Conservation (phyloP, 176 grass and related monocot species). For the Triticum aestivum region IWGSC_CS_RefSeq_v2.1 NC_057802.1:255559894-255560393, state of each 20-base stretch:
- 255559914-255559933: slow-evolving; percentile 76
- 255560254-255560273: slow-evolving; percentile 35
- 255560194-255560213: slow-evolving; percentile 83
- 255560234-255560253: slow-evolving; percentile 52
- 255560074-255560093: slow-evolving; percentile 84
- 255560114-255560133: slow-evolving; percentile 20
- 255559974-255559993: slow-evolving; percentile 82
- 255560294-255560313: slow-evolving; percentile 59
- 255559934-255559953: slow-evolving; percentile 96
- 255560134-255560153: slow-evolving; percentile 26
- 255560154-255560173: slow-evolving; percentile 24
- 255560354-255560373: slow-evolving; percentile 79
- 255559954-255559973: slow-evolving; percentile 87
- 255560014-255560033: slow-evolving; percentile 73
- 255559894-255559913: slow-evolving; percentile 86
- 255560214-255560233: slow-evolving; percentile 77
- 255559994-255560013: slow-evolving; percentile 68
- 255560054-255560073: slow-evolving; percentile 87
- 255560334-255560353: slow-evolving; percentile 64
- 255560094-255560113: slow-evolving; percentile 29
- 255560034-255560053: slow-evolving; percentile 79
- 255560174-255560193: slow-evolving; percentile 36
- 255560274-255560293: slow-evolving; percentile 27
- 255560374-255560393: slow-evolving; percentile 62
- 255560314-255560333: slow-evolving; percentile 81